Evolutionary conservation across 139 green algal species (phyloP).

Genomic region (Haematococcus lacustris): DNA sequence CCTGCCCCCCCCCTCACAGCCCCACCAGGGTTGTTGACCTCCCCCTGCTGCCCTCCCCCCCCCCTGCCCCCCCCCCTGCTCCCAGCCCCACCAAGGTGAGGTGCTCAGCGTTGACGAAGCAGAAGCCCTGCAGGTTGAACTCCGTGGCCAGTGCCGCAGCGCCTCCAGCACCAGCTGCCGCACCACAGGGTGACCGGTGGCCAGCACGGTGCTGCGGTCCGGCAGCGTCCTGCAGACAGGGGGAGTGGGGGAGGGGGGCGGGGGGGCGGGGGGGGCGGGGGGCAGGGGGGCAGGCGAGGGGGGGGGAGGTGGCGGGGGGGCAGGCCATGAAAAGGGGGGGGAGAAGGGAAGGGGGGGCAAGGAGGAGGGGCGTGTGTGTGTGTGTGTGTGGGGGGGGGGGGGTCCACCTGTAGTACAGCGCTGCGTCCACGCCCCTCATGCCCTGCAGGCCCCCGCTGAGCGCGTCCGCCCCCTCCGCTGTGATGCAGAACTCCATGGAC

Average conservation of each 20-base stretch:
- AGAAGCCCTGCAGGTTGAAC: slow-evolving; percentile 73
- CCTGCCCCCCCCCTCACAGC: too few relatives aligned
- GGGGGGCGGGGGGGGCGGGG: too few relatives aligned
- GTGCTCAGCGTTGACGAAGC: slow-evolving; percentile 75
- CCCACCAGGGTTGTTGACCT: too few relatives aligned
- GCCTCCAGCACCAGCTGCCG: slow-evolving; percentile 45
- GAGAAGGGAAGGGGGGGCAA: background rate
- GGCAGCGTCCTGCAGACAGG: background rate
- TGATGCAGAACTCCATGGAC: slow-evolving; percentile 69
- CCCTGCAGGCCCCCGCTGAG: slow-evolving; percentile 41
- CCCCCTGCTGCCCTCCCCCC: too few relatives aligned
- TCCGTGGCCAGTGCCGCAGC: slow-evolving; percentile 60
- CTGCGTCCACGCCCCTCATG: slow-evolving; percentile 54
- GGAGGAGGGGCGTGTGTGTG: background rate
- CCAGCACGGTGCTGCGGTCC: slow-evolving; percentile 43
- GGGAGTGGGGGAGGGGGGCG: background rate
- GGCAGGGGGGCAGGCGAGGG: too few relatives aligned
- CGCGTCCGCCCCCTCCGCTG: slow-evolving; percentile 53
- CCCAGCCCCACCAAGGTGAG: too few relatives aligned
- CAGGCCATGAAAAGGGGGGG: background rate
- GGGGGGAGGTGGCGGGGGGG: background rate
- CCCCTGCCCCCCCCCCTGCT: too few relatives aligned
- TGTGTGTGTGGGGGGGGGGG: background rate
- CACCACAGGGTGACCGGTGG: slow-evolving; percentile 59
- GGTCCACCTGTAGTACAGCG: too few relatives aligned